Conservation (phyloP, 2,329 filamentous ascomycete species). For the Aureobasidium sp. region DNA sequence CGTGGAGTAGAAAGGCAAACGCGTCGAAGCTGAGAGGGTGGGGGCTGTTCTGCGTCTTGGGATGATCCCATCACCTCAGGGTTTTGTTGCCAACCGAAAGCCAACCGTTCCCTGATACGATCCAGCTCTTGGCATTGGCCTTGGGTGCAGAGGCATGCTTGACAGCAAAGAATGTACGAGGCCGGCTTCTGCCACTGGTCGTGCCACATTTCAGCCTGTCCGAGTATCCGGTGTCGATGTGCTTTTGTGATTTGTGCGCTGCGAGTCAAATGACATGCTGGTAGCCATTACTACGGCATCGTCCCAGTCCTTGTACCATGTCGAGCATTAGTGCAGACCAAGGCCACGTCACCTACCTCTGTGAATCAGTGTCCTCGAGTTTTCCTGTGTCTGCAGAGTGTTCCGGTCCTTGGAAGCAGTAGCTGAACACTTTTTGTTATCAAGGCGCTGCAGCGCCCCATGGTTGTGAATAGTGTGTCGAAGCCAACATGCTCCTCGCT, state of each 20-base stretch:
- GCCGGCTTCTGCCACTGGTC: neutral
- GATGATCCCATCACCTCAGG: neutral
- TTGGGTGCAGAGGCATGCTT: neutral
- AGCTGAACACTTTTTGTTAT: neutral
- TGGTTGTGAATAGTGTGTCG: neutral
- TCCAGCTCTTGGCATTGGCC: neutral
- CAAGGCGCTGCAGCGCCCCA: neutral
- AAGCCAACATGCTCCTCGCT: neutral
- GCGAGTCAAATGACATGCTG: neutral
- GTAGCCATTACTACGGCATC: neutral
- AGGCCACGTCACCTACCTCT: neutral
- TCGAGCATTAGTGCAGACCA: neutral
- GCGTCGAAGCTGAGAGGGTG: constrained; percentile 4
- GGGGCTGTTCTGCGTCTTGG: neutral
- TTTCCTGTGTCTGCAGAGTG: neutral
- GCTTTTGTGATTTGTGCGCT: neutral
- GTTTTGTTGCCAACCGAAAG: constrained; percentile 5
- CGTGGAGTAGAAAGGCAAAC: constrained; percentile 7
- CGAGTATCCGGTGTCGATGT: neutral
- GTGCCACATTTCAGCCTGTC: neutral
- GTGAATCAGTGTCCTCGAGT: neutral
- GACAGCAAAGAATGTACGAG: neutral
- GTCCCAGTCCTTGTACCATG: neutral
- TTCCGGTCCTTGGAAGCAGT: neutral
- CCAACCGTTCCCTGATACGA: constrained; percentile 3